Evolutionary conservation across 192 early-diverging fungal genomes (phyloP).

Genomic region (Backusella westeae): DNA sequence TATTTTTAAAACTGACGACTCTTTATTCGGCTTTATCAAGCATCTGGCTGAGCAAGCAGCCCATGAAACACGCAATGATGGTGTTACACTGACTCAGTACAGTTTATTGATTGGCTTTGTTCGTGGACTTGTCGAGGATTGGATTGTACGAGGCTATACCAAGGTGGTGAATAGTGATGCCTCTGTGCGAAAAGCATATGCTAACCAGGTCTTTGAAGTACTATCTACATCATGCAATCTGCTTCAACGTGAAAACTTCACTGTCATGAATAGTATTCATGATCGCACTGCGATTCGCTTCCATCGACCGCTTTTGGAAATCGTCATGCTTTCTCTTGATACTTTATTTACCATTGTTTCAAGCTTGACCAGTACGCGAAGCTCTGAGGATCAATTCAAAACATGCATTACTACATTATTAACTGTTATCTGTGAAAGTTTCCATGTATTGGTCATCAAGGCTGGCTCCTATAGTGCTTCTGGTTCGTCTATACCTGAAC

Average conservation of each 20-base stretch:
- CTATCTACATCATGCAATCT: constrained; percentile 8
- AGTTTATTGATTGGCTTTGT: constrained; percentile 15
- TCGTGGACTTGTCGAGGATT: constrained; percentile 23
- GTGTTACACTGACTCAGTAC: not conserved
- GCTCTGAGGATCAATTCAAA: not conserved
- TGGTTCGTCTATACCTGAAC: constrained; percentile 7
- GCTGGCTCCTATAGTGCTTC: constrained; percentile 6
- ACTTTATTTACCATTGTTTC: constrained; percentile 10
- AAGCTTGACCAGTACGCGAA: not conserved
- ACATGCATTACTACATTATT: not conserved
- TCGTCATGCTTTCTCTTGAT: constrained; percentile 33
- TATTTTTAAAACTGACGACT: constrained; percentile 15
- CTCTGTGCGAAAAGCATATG: constrained; percentile 11
- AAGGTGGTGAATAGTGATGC: not conserved
- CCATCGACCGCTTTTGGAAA: constrained; percentile 37
- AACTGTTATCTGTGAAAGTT: constrained; percentile 15
- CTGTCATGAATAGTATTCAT: constrained; percentile 13
- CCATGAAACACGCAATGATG: not conserved
- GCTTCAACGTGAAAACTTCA: constrained; percentile 24
- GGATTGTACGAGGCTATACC: constrained; percentile 12
- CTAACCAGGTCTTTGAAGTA: constrained; percentile 12
- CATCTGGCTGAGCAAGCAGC: not conserved
- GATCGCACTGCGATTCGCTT: constrained; percentile 13
- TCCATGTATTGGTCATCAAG: constrained; percentile 19
- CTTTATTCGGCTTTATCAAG: constrained; percentile 1